Percentiles rank a stretch among this genome's conserved stretches.
Conservation (phyloP, 2,329 filamentous ascomycete species). For the Coniochaeta ligniaria region DNA sequence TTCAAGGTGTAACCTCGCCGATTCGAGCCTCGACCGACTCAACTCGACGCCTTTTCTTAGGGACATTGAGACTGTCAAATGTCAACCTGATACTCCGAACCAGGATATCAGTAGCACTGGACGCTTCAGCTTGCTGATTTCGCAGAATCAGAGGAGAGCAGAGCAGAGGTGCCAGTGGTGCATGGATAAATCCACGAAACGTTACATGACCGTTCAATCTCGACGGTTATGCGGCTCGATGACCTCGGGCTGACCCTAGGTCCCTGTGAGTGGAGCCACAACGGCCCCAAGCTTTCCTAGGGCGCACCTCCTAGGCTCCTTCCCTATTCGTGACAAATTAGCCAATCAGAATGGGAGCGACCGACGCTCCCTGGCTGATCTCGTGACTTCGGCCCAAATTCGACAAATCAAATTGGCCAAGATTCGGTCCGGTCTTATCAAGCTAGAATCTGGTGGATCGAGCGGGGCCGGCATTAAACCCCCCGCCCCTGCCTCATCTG, state of each 20-base stretch:
- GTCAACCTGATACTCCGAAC: not conserved
- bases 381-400: not conserved
- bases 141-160: not conserved
- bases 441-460: not conserved
- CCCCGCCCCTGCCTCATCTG: not conserved
- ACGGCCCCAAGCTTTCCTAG: not conserved
- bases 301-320: not conserved
- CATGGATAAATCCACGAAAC: slow-evolving; percentile 2
- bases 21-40: not conserved
- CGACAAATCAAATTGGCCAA: not conserved
- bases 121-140: not conserved
- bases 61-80: not conserved
- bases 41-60: not conserved
- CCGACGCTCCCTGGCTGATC: not conserved
- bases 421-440: slow-evolving; percentile 3
- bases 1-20: not conserved
- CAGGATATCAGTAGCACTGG: not conserved
- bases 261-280: not conserved
- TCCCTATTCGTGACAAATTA: not conserved
- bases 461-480: not conserved
- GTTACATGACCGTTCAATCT: slow-evolving; percentile 2
- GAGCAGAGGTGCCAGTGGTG: not conserved
- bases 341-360: not conserved
- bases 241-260: not conserved
- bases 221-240: slow-evolving; percentile 3